Evolutionary conservation across 1,284 basidiomycete genomes (phyloP).

Genomic region (Cryptococcus sp.): DNA sequence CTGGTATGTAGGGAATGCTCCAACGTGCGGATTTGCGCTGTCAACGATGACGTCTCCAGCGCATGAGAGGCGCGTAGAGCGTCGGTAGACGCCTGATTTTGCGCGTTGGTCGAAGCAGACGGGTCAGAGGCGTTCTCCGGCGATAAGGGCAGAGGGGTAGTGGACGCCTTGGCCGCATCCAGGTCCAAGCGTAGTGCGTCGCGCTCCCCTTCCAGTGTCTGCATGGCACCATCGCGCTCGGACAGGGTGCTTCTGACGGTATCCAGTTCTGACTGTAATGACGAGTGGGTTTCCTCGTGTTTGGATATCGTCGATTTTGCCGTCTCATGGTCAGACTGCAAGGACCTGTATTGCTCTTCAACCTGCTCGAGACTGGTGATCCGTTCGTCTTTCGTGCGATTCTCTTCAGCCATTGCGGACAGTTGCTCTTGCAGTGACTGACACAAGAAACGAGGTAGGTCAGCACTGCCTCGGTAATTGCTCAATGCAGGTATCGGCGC

Average conservation of each 20-base stretch:
- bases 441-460: neutral
- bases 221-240: no score
- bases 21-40: constrained; percentile 71
- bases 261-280: neutral
- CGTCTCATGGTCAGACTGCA: constrained; percentile 6
- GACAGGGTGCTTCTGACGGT: no score
- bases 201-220: no score
- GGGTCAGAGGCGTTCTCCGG: no score
- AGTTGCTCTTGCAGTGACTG: constrained; percentile 21
- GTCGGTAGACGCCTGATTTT: constrained; percentile 10
- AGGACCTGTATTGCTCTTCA: neutral
- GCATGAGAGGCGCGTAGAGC: constrained; percentile 64
- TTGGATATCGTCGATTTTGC: constrained; percentile 5
- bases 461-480: neutral
- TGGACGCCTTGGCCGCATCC: neutral
- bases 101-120: no score
- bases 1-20: constrained; percentile 73
- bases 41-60: constrained; percentile 74
- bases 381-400: constrained; percentile 10
- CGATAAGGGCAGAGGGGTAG: neutral
- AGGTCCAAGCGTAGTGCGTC: no score
- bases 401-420: constrained; percentile 22
- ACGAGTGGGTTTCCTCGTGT: neutral
- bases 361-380: constrained; percentile 8
- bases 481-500: neutral